phyloP scores from a whole-genome alignment of 345 rosid species.

The Cardamine occulta region DNA sequence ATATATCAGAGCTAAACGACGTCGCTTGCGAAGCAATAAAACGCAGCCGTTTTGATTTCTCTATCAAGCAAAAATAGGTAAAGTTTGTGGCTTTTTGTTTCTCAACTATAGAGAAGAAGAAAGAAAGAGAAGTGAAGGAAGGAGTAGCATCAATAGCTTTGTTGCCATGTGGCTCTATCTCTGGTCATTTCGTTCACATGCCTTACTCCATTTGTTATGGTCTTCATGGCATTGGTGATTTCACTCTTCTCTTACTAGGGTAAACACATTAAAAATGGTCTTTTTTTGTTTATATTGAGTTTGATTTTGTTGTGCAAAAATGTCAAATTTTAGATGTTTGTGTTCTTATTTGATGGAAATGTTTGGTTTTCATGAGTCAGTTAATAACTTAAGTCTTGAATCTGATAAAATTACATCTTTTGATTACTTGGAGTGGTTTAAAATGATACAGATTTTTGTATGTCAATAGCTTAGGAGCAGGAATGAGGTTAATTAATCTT shows the following conservation, averaged over 20 bases:
- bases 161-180: slow-evolving; percentile 77
- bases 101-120: slow-evolving; percentile 25
- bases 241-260: neutral
- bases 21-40: too few species aligned
- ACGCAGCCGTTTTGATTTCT: too few species aligned
- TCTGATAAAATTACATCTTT: neutral
- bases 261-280: too few species aligned
- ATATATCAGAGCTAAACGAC: neutral
- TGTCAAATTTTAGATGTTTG: neutral
- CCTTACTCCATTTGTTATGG: slow-evolving; percentile 89
- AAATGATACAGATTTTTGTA: neutral
- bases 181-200: slow-evolving; percentile 88
- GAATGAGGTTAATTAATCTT: neutral
- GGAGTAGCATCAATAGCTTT: slow-evolving; percentile 92
- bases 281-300: slow-evolving; percentile 7
- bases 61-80: too few species aligned
- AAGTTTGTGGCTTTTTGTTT: too few species aligned
- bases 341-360: neutral
- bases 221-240: slow-evolving; percentile 79
- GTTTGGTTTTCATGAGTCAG: too few species aligned
- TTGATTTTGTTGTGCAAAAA: neutral
- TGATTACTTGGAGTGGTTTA: slow-evolving; percentile 6
- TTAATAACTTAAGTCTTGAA: too few species aligned
- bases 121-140: slow-evolving; percentile 57
- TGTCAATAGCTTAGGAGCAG: neutral